Conservation (phyloP, 1,139 yeast species). For the Trichomonascaceae sp. region DNA sequence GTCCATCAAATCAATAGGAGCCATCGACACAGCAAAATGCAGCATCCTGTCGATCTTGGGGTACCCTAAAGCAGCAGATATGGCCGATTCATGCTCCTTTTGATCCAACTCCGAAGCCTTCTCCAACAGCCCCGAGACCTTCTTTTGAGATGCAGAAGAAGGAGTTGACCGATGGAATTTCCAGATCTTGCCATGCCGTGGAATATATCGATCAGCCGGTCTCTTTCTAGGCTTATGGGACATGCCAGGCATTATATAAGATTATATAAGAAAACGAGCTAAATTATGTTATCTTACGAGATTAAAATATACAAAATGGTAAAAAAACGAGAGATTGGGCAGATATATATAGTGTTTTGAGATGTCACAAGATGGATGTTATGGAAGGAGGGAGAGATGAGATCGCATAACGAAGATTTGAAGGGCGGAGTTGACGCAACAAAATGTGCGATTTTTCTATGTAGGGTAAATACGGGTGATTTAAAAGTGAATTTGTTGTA, state of each 20-base stretch:
- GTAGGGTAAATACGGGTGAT: background rate
- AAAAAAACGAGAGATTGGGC: background rate
- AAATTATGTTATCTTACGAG: background rate
- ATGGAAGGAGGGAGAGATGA: background rate
- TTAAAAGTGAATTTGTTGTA: background rate
- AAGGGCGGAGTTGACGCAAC: background rate
- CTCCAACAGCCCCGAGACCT: background rate
- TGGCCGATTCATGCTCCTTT: slow-evolving; percentile 31
- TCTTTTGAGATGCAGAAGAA: background rate
- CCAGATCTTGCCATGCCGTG: slow-evolving; percentile 5
- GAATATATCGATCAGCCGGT: slow-evolving; percentile 11
- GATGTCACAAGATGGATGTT: background rate
- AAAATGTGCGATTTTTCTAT: background rate
- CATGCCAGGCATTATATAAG: background rate
- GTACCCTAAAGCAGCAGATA: slow-evolving; percentile 49
- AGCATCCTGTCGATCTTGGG: slow-evolving; percentile 9
- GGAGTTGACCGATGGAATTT: slow-evolving; percentile 5
- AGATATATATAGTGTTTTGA: background rate
- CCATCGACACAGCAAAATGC: background rate
- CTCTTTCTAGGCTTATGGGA: background rate
- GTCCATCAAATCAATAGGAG: background rate
- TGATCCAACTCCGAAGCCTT: slow-evolving; percentile 1
- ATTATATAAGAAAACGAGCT: background rate
- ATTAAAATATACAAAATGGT: background rate
- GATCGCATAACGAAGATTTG: background rate